A percentile compares a stretch with the other conserved stretches of the same genome.
These are phyloP conservation scores for Candida tropicalis DNA, from an alignment of 1,139 yeast species.

Conservation along the genomic window DNA sequence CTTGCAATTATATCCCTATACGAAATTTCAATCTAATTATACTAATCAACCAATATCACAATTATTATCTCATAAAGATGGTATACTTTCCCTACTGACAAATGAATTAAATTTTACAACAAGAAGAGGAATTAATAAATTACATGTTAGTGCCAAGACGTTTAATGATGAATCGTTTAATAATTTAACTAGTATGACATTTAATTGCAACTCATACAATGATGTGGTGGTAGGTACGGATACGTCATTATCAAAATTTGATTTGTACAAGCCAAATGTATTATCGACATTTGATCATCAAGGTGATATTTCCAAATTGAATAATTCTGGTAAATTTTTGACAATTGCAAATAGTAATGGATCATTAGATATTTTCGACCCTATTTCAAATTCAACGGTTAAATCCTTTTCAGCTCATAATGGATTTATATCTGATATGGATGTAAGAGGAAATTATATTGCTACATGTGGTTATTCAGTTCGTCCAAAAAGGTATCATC, in stretches of 20 bases:
- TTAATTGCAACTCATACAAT: conserved; percentile 34
- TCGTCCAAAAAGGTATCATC: conserved; percentile 39
- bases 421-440: conserved; percentile 76
- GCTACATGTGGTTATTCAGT: conserved; percentile 83
- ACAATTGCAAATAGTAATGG: conserved; percentile 74
- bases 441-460: conserved; percentile 72
- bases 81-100: conserved; percentile 59
- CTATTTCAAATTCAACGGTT: conserved; percentile 54
- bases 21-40: conserved; percentile 51
- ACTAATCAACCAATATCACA: conserved; percentile 47
- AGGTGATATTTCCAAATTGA: conserved; percentile 37
- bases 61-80: conserved; percentile 55
- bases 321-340: conserved; percentile 42
- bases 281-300: conserved; percentile 26
- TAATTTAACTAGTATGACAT: conserved; percentile 41
- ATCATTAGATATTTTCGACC: conserved; percentile 75
- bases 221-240: conserved; percentile 41
- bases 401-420: conserved; percentile 73
- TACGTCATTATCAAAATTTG: conserved; percentile 55
- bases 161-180: conserved; percentile 30
- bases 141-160: conserved; percentile 32
- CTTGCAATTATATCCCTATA: conserved; percentile 45
- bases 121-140: conserved; percentile 56
- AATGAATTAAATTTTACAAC: conserved; percentile 56
- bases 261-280: conserved; percentile 55